Evolutionary conservation across 2,329 filamentous ascomycete species (phyloP).

Genomic region (Alternaria rosae): DNA sequence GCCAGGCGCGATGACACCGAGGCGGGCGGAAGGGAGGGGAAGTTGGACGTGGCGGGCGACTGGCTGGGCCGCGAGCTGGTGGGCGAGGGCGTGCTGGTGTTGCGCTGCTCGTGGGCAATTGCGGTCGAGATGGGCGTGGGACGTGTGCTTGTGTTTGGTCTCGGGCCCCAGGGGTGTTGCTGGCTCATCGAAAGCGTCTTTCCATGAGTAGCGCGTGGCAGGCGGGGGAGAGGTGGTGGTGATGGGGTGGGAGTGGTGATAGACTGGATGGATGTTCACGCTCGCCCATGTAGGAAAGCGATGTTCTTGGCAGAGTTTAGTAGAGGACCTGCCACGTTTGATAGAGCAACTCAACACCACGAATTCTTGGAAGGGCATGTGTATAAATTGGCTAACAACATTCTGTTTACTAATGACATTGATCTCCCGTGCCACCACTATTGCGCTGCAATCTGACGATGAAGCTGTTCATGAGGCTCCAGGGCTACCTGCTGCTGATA

Average conservation of each 20-base stretch:
- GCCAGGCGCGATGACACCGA: slow-evolving; percentile 55
- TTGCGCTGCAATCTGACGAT: background rate
- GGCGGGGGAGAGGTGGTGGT: slow-evolving; percentile 28
- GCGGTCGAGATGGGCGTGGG: slow-evolving; percentile 64
- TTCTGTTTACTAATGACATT: background rate
- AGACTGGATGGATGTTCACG: slow-evolving; percentile 5
- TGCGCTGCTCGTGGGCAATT: slow-evolving; percentile 54
- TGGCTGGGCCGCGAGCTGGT: slow-evolving; percentile 60
- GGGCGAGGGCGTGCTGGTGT: slow-evolving; percentile 53
- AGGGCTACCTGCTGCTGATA: background rate
- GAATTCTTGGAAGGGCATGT: background rate
- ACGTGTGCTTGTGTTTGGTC: slow-evolving; percentile 63
- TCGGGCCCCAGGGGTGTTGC: slow-evolving; percentile 65
- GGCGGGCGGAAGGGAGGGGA: slow-evolving; percentile 60
- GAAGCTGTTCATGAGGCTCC: background rate
- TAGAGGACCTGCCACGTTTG: slow-evolving; percentile 17
- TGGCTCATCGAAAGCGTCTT: slow-evolving; percentile 57
- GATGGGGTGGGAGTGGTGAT: slow-evolving; percentile 26
- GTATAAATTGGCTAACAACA: no score
- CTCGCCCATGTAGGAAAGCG: slow-evolving; percentile 14
- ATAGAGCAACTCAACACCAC: background rate
- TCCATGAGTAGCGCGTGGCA: slow-evolving; percentile 51
- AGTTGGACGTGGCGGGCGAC: slow-evolving; percentile 61
- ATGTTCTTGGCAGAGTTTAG: slow-evolving; percentile 14
- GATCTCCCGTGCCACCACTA: background rate